Percentiles rank a stretch among this genome's conserved stretches.
Conservation (phyloP, 2,329 filamentous ascomycete genomes). For the Diaporthe ampelina region DNA sequence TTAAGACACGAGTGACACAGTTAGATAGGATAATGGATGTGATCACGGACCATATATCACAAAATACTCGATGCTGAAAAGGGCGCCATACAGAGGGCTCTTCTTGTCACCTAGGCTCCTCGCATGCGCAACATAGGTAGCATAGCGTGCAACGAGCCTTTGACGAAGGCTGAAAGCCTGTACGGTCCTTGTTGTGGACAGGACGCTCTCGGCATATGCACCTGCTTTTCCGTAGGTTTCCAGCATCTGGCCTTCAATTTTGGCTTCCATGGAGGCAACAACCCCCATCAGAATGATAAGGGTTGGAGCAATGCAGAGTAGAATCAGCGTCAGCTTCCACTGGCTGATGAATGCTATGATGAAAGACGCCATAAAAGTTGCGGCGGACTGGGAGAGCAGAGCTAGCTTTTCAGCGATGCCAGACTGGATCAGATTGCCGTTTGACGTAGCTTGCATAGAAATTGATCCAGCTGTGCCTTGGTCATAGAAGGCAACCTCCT, state of each 20-base stretch:
- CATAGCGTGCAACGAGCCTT: conserved; percentile 12
- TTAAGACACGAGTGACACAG: no score
- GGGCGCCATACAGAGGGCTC: conserved; percentile 2
- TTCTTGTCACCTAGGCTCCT: conserved; percentile 11
- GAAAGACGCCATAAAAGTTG: conserved; percentile 53
- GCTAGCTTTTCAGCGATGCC: conserved; percentile 44
- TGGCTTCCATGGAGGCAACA: not conserved
- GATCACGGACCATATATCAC: not conserved
- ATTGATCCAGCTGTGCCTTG: conserved; percentile 54
- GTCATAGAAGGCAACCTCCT: conserved; percentile 71
- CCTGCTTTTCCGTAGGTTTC: conserved; percentile 3
- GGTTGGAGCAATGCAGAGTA: conserved; percentile 60
- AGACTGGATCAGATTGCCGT: conserved; percentile 5
- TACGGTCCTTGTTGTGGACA: not conserved
- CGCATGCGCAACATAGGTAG: conserved; percentile 1
- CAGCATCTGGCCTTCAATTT: conserved; percentile 1
- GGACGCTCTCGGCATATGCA: conserved; percentile 14
- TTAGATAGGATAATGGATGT: not conserved
- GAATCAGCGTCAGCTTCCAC: conserved; percentile 58
- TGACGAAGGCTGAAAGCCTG: not conserved
- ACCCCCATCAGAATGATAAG: not conserved
- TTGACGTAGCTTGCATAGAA: conserved; percentile 44
- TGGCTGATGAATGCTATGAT: conserved; percentile 53
- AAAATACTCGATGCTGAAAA: conserved; percentile 17
- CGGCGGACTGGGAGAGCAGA: conserved; percentile 50